Evolutionary conservation across 2,329 filamentous ascomycete species (phyloP), one percentile per base, ranked within the genome.

Genomic region (Talaromyces funiculosus): DNA sequence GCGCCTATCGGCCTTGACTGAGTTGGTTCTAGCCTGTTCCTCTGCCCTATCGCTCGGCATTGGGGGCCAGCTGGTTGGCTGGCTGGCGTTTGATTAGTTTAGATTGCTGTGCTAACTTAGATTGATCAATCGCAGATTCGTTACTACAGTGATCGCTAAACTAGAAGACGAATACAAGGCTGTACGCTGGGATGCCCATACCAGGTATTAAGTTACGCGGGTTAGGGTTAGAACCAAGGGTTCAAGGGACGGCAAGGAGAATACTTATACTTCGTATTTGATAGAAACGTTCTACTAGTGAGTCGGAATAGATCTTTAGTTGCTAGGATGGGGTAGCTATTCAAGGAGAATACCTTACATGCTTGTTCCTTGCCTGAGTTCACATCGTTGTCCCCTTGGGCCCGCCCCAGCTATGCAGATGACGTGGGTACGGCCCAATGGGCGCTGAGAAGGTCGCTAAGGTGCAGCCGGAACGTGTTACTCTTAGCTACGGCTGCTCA

Each of bases 381-480:
- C 31, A 54, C 43, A 47, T 47, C 43, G 43, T 47, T 47, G 43
- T 47, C 24, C 43, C 43, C 20, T 43, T 43, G 40, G n/a, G 18
- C 40, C 20, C 40, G 40, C 40, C 38, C 40, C 22, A 43, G 49
- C 49, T 35, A 53, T 53, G 49, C 40, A 40, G 51, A 54, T 54
- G 51, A 54, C 51, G 51, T 54, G 33, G 51, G 51, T 37, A 38
- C 12, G 51, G 35, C 16, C 51, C 51, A 53, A 53, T 53, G 31
- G 51, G 51, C 51, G 51, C 51, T 20, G 31, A 53, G 31, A 18
- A 18, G 22, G 53, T 20, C 18, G 20, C 51, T 37, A 24, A 37
- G 49, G 10, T 56, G 38, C 38, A 47, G 55, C 55, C 47, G 40
- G 55, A 57, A 57, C 55, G 55, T 57, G 55, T 57, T 47, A 20